phyloP scores from a whole-genome alignment of 257 asterid species.

The Osmanthus fragrans region DNA sequence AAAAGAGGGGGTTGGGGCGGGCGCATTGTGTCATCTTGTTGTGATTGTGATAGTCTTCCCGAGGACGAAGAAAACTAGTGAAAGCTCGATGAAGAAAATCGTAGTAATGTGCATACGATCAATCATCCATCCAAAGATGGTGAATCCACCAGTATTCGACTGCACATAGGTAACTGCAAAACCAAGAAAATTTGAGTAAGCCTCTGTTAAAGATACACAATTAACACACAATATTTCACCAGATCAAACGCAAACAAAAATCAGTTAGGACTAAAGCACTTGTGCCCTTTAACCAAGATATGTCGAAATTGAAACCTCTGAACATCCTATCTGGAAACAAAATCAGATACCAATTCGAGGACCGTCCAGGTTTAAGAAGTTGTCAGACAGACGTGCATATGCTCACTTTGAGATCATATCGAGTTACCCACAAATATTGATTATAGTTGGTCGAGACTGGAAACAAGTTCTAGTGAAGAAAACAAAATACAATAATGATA shows the following conservation, averaged over 20 bases:
- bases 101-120: constrained; percentile 75
- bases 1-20: neutral
- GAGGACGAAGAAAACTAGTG: constrained; percentile 73
- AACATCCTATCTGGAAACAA: too few relatives aligned
- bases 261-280: neutral
- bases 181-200: constrained; percentile 1
- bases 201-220: neutral
- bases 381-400: neutral
- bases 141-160: constrained; percentile 83
- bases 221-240: neutral
- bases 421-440: neutral
- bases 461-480: constrained; percentile 3
- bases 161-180: constrained; percentile 82
- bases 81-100: constrained; percentile 77
- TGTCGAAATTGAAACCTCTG: neutral
- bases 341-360: neutral
- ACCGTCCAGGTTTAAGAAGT: neutral
- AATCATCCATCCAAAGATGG: constrained; percentile 75
- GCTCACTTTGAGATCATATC: neutral
- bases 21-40: constrained; percentile 31
- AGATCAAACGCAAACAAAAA: neutral
- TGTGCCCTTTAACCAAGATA: neutral
- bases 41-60: constrained; percentile 74
- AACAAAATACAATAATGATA: neutral
- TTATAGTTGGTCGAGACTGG: neutral